Evolutionary conservation across 2,329 filamentous ascomycete species (phyloP).

Genomic region (Aspergillus caelatus): DNA sequence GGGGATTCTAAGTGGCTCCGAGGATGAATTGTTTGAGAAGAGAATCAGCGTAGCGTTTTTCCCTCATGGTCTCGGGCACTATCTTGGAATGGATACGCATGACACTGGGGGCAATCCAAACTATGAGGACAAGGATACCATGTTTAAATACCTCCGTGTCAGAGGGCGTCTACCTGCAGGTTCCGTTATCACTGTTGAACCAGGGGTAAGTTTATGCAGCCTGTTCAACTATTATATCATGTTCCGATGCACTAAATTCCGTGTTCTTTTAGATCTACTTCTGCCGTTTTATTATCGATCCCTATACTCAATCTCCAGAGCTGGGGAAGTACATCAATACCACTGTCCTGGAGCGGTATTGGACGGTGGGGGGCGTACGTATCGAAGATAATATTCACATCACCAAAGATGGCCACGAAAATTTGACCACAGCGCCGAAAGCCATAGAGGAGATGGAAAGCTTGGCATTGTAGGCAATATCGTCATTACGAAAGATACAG

Average conservation of each 20-base stretch:
- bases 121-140: conserved; percentile 74
- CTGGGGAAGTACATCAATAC: conserved; percentile 77
- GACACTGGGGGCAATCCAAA: conserved; percentile 80
- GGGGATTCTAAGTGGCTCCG: conserved; percentile 68
- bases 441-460: conserved; percentile 66
- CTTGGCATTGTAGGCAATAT: conserved; percentile 27
- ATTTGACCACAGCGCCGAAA: conserved; percentile 80
- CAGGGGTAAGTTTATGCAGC: conserved; percentile 64
- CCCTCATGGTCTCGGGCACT: conserved; percentile 88
- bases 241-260: neutral
- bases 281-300: conserved; percentile 83
- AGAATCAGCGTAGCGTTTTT: conserved; percentile 89
- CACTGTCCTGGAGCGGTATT: conserved; percentile 74
- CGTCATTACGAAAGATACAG: neutral
- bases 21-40: conserved; percentile 73
- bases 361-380: conserved; percentile 86
- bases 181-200: conserved; percentile 91
- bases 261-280: conserved; percentile 70
- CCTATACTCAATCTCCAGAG: conserved; percentile 72
- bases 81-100: conserved; percentile 90
- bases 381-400: conserved; percentile 92
- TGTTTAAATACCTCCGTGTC: conserved; percentile 87
- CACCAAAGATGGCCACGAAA: conserved; percentile 76
- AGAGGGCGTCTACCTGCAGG: conserved; percentile 74
- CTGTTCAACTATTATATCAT: conserved; percentile 2